Evolutionary conservation across 306 rosid species (phyloP), one percentile per base, ranked within the genome.

Genomic region (Trifolium repens): DNA sequence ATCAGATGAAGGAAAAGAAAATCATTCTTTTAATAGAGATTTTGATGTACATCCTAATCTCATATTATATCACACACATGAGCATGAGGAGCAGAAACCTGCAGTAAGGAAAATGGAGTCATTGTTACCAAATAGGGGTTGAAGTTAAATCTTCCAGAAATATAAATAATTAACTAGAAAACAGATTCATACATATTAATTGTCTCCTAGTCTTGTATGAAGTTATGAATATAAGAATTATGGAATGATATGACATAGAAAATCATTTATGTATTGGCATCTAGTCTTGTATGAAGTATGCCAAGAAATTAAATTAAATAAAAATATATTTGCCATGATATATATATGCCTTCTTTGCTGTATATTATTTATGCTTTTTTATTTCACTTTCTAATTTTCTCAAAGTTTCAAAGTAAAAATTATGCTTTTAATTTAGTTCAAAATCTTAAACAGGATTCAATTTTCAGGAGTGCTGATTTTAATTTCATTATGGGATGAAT

Each of bases 51-150:
- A 54, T 77, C 87, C 84, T 42, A 85, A 67, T 71, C 67, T 40
- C 63, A 88, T 88, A 69, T 67, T 88, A 19, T 90, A 90, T 74
- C 96, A 83, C 62, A 79, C 75, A 34, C 82, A 58, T 80, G 75
- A 8, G 32, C 17, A 71, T 54, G 24, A 42, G 42, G 30, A 82
- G 30, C 14, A 62, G 9, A 46, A 46, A 46, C 16, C 0, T 46
- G 7, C 52, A 12, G 27, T 1, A 8, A 17, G 5, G 27, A 53
- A 53, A 53, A 53, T 53, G 34, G 63, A 11, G 58, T 37, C 15
- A 72, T 17, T 60, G 75, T 35, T 32, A 44, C 5, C 53, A 24
- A 47, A 13, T 22, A 60, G 16, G 22, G 19, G 19, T 60, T 27
- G 39, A 60, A 27, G 4, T 30, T 57, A 57, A 27, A 24, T 16